Evolutionary conservation across 1,284 basidiomycete genomes (phyloP).

Genomic region (Apiotrichum gamsii): DNA sequence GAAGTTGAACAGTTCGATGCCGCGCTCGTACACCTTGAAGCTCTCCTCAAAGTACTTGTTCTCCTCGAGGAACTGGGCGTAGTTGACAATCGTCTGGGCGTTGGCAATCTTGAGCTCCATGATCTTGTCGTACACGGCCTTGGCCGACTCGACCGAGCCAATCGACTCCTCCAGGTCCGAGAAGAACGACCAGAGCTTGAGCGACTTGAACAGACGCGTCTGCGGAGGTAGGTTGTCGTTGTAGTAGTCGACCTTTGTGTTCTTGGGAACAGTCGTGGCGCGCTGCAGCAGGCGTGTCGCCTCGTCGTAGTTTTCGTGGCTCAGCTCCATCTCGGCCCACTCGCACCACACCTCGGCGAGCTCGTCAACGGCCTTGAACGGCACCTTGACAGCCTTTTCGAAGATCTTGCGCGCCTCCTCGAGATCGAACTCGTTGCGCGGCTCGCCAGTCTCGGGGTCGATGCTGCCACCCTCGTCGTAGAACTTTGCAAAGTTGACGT

Average conservation of each 20-base stretch:
- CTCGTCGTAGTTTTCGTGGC: slow-evolving; percentile 94
- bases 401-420: slow-evolving; percentile 83
- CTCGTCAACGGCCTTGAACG: slow-evolving; percentile 94
- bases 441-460: slow-evolving; percentile 53
- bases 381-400: slow-evolving; percentile 84
- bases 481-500: slow-evolving; percentile 93
- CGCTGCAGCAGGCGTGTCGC: slow-evolving; percentile 91
- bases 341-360: slow-evolving; percentile 98
- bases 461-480: slow-evolving; percentile 87
- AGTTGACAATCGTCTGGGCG: slow-evolving; percentile 95
- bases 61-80: slow-evolving; percentile 93
- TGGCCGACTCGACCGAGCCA: slow-evolving; percentile 84
- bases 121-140: slow-evolving; percentile 93
- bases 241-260: slow-evolving; percentile 86
- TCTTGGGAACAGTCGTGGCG: slow-evolving; percentile 82
- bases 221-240: slow-evolving; percentile 87
- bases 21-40: slow-evolving; percentile 98
- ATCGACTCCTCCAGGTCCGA: slow-evolving; percentile 96
- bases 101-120: slow-evolving; percentile 98
- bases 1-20: slow-evolving; percentile 95
- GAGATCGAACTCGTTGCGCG: slow-evolving; percentile 66
- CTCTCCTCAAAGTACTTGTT: slow-evolving; percentile 97
- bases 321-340: slow-evolving; percentile 97
- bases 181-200: slow-evolving; percentile 99
- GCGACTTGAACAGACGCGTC: slow-evolving; percentile 87